These are phyloP conservation scores for Hura crepitans DNA, from an alignment of 441 rosid genomes.

Conservation along the genomic window DNA sequence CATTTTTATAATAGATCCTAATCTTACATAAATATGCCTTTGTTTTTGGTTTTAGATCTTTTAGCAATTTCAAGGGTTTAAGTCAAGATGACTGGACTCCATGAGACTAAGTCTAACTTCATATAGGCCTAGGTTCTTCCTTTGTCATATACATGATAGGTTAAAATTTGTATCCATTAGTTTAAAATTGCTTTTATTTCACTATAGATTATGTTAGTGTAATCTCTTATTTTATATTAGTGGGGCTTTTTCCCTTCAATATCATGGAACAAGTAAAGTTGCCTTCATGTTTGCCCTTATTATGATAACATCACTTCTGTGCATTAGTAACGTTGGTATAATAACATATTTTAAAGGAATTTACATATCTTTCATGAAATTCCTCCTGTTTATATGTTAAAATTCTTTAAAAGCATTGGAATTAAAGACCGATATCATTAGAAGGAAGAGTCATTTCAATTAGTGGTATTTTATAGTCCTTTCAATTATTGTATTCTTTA, in stretches of 20 bases:
- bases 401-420: constrained; percentile 83
- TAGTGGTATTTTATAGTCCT: too few species aligned
- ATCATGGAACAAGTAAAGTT: constrained; percentile 85
- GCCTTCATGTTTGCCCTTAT: constrained; percentile 88
- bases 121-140: too few species aligned
- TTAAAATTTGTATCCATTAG: not conserved
- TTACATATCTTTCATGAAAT: constrained; percentile 80
- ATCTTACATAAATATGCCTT: not conserved
- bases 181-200: not conserved
- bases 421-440: constrained; percentile 91
- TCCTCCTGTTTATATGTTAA: constrained; percentile 91
- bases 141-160: not conserved
- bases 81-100: constrained; percentile 53
- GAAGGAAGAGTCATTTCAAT: too few species aligned
- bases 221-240: constrained; percentile 80
- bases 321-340: constrained; percentile 83
- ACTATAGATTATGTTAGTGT: constrained; percentile 81
- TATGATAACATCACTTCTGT: constrained; percentile 68
- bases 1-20: not conserved
- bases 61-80: constrained; percentile 78
- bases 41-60: constrained; percentile 48
- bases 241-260: constrained; percentile 96
- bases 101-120: constrained; percentile 53
- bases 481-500: too few species aligned
- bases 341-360: constrained; percentile 80